Evolutionary conservation across 495 filamentous ascomycete genomes (phyloP), one percentile per base, ranked within the genome.

Genomic region (Daldinia concentrica): DNA sequence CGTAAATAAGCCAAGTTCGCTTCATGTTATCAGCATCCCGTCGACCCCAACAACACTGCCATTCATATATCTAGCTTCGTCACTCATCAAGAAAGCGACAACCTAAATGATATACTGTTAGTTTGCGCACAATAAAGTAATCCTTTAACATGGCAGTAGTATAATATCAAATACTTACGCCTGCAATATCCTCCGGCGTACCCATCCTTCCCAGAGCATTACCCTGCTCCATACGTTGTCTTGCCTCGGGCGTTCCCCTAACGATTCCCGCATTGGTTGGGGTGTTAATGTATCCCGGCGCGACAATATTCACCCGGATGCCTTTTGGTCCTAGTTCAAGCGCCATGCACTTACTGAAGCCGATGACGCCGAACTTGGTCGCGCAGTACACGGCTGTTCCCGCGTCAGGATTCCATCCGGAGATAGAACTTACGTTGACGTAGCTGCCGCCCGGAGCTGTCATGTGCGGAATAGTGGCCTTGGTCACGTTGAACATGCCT

Each of bases 341-440:
- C 14, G 86, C 87, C 70, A 89, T 81, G 63, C 81, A 81, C 67
- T 87, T 87, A 5, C 82, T 83, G 68, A 89, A 84, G 6, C 86
- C 86, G 27, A 86, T 82, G 4, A 88, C 77, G 6, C 77, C 87
- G 22, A 77, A 84, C 68, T 89, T 88, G 34, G 83, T 86, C 0
- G 86, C 81, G 58, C 85, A 87, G 70, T 89, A 89, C 8, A 78
- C 71, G 9, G 78, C 73, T 37, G 85, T 81, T 7, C 81, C 80
- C 6, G 77, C 67, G 9, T 66, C 62, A 0, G 80, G 74, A 2
- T 74, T 70, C 29, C 83, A 66, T 1, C 84, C 85, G 29, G 78
- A 79, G 52, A 83, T 83, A 27, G 79, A 81, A 36, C 79, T 80
- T 14, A 85, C 82, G 71, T 87, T 86, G 29, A 82, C 72, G 12